These are phyloP conservation scores for Danielia reshetovae DNA, from an alignment of 805 yeast species.

Conservation along the genomic window DNA sequence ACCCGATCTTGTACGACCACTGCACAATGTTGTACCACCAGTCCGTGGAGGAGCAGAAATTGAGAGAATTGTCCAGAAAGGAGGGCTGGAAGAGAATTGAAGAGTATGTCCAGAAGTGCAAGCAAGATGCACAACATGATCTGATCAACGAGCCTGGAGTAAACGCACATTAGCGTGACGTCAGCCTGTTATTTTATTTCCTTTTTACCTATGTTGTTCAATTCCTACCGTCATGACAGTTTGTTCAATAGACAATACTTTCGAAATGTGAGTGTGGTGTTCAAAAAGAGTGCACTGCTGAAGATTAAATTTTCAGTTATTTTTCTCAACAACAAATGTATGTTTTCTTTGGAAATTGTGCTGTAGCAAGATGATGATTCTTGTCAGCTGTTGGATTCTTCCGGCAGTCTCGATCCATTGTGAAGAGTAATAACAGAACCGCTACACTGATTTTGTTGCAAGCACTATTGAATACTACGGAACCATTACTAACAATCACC, in stretches of 20 bases:
- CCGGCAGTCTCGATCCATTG: constrained; percentile 7
- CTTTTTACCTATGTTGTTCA: too few relatives aligned
- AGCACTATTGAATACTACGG: too few relatives aligned
- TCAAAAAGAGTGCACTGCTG: background rate
- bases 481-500: constrained; percentile 9
- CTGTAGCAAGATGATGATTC: constrained; percentile 29
- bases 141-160: constrained; percentile 9
- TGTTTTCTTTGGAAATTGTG: too few relatives aligned
- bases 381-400: constrained; percentile 15
- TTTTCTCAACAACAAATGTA: background rate
- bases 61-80: constrained; percentile 56
- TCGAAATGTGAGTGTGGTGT: background rate
- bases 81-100: constrained; percentile 72
- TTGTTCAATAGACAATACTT: background rate
- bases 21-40: constrained; percentile 86
- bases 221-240: too few relatives aligned
- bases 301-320: background rate
- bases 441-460: constrained; percentile 38
- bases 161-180: constrained; percentile 7
- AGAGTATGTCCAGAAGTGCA: constrained; percentile 42
- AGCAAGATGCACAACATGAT: constrained; percentile 6
- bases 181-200: too few relatives aligned
- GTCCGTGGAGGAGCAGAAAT: constrained; percentile 67
- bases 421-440: constrained; percentile 28
- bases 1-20: constrained; percentile 86